Base-by-base conservation (phyloP, 2,329 filamentous ascomycete species). In the Diplodia corticola region DNA sequence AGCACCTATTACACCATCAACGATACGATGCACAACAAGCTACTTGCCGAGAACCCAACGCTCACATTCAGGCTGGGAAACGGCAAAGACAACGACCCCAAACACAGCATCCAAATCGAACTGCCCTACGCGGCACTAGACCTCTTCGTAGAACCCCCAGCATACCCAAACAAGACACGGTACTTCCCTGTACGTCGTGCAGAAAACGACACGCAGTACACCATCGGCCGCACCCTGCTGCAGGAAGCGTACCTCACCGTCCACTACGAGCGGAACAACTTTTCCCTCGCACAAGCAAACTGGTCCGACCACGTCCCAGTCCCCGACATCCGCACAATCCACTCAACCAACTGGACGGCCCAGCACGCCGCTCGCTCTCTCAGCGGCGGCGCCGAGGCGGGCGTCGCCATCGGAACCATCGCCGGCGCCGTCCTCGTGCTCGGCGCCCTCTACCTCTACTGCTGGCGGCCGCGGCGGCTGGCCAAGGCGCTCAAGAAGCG, bases 141-240 rank as follows among this genome's bases (percentile, higher is more conserved):
- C 4, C 46, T 40, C 24, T n/a, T 9, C 0, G 20, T 51, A 3
- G 22, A 12, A 0, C 24, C 15, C 1, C 63, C 63, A 5, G n/a
- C 22, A 1, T 35, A 26, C 22, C 4, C 10, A 15, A 50, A 57
- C 10, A 12, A 4, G 7, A 48, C 44, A 0, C 30, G 48, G 59
- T 79, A 80, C 66, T 80, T 80, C 57, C 78, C 78, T 1, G 71
- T 80, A 5, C 72, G 73, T 33, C 70, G 72, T 4, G 78, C 78
- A 7, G 70, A 71, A 1, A 77, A 78, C 35, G 73, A 78, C 12
- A 72, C 69, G 2, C 63, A 65, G 26, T 44, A 59, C 28, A 59
- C 44, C 3, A 64, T 79, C 1, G 77, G 77, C 0, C 74, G 77
- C 1, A 70, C 74, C 0, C 73, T 79, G 17, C 64, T 79, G 0